Conservation (phyloP, 768 basidiomycete genomes). For the Coprinellus aureogranulatus region DNA sequence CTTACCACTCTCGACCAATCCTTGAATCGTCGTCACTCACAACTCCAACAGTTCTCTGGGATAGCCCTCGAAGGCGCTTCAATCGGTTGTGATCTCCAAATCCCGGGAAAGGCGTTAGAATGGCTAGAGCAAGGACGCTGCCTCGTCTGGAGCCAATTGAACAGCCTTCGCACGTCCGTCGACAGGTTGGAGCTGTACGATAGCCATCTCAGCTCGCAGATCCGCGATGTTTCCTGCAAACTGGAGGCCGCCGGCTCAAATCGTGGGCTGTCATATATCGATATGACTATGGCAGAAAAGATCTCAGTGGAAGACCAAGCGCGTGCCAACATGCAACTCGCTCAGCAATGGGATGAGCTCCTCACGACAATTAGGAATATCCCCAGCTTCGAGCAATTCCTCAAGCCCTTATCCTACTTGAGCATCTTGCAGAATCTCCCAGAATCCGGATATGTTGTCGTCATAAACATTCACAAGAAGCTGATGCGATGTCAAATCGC, state of each 20-base stretch:
- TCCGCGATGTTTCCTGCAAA: conserved; percentile 11
- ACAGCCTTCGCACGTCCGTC: conserved; percentile 20
- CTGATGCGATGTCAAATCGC: too few relatives aligned
- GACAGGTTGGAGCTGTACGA: conserved; percentile 14
- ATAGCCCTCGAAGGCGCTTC: conserved; percentile 18
- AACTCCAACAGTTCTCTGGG: background rate
- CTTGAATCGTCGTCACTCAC: background rate
- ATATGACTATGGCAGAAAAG: background rate
- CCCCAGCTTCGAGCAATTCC: conserved; percentile 20
- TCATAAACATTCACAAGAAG: conserved; percentile 18
- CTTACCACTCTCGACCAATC: conserved; percentile 6
- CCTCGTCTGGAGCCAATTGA: conserved; percentile 27
- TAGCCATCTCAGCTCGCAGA: conserved; percentile 10
- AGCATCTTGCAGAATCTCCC: conserved; percentile 7
- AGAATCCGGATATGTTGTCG: conserved; percentile 15
- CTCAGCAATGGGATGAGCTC: conserved; percentile 16
- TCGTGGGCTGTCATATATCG: background rate
- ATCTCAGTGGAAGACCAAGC: conserved; percentile 16
- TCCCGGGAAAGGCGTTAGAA: conserved; percentile 26
- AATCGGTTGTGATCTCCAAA: conserved; percentile 19
- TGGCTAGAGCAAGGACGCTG: conserved; percentile 31
- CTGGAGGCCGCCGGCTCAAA: conserved; percentile 10
- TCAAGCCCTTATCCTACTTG: conserved; percentile 9
- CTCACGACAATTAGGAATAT: conserved; percentile 11
- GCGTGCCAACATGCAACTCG: conserved; percentile 13